Base-by-base conservation (phyloP, 2,329 filamentous ascomycete species). In the Endocalyx cinctus region DNA sequence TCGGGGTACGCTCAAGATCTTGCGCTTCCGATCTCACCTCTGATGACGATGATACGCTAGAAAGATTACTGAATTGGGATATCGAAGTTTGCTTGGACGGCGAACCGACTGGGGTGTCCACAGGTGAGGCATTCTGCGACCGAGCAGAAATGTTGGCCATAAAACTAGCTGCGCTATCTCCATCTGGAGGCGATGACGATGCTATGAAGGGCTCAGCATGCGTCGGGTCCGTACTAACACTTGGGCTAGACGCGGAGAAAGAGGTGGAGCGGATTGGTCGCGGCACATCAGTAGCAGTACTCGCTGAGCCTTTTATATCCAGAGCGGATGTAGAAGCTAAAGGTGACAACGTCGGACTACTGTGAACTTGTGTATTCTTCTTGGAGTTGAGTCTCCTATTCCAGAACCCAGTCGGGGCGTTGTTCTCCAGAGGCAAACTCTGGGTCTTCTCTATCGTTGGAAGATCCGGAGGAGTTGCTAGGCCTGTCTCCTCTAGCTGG, bases 201-300 rank as follows among this genome's bases (percentile, higher is more conserved):
- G 72, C 67, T 39, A 73, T 75, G 44, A 75, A 74, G 10, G 79
- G 68, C 39, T 87, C 82, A 14, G 79, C 77, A 41, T 82, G 80
- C 1, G 76, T 70, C 20, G 73, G 69, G 47, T 87, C 81, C 1
- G 80, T 78, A 18, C 75, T 78, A 6, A 89, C 74, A 14, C 81
- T 65, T 2, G 85, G 81, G 34, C 77, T 72, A 2, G 81, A 72
- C 17, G 74, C 72, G 10, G 77, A 74, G 45, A 84, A 80, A 0
- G 82, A 82, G 23, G 70, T 67, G 3, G 81, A 76, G 28, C 79
- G 67, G 39, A 82, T 66, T 2, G 68, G 65, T 46, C 69, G 73
- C 18, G 79, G 74, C 22, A 68, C 63, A 17, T 69, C 60, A 16
- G 63, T 51, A 17, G 51, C 59, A 10, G 58, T 53, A 5, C 53